Evolutionary conservation across 257 asterid genomes (phyloP), one percentile per base, ranked within the genome.

Genomic region (Gardenia jasminoides): DNA sequence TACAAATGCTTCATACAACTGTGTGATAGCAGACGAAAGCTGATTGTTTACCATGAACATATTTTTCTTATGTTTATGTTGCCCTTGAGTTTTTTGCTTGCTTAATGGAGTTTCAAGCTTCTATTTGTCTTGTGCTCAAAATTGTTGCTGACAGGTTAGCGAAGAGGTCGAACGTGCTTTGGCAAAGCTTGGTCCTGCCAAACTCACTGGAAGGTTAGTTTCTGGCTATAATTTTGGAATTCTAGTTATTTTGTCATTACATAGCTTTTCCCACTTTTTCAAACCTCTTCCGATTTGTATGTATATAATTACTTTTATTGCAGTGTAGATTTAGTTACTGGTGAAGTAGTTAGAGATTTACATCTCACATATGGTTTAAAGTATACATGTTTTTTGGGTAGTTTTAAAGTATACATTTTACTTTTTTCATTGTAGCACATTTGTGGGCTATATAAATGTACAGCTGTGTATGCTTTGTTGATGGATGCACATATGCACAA

Each of bases 131-230:
- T 15, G 50, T 62, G n/a, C 19, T 10, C 36, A 68, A 36, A 36
- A 30, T 76, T 76, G 74, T 16, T 80, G 59, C 67, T 88, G 78
- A 84, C 91, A 95, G 99, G 99, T 95, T 66, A 95, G 99, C 87
- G 99, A 95, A 89, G 99, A 93, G 87, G 94, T 95, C 68, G 98
- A 95, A 79, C 97, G 99, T 70, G 99, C 98, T 79, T 84, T 95
- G 89, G 97, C 99, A 64, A 95, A 89, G 90, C 82, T 93, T 81
- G 98, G 97, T 76, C 99, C 99, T 79, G 91, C 97, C 12, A 88
- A 80, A 82, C 83, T 94, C 82, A 76, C 84, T 79, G 99, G 93
- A 83, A 92, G 99, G 99, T 90, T 81, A 72, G 89, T 26, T 56
- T 54, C n/a, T 33, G 13, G 22, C 67, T 26, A 9, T 43, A 22